Evolutionary conservation across 139 green algal species (phyloP), one percentile per base, ranked within the genome.

Genomic region (Micractinium sp.): DNA sequence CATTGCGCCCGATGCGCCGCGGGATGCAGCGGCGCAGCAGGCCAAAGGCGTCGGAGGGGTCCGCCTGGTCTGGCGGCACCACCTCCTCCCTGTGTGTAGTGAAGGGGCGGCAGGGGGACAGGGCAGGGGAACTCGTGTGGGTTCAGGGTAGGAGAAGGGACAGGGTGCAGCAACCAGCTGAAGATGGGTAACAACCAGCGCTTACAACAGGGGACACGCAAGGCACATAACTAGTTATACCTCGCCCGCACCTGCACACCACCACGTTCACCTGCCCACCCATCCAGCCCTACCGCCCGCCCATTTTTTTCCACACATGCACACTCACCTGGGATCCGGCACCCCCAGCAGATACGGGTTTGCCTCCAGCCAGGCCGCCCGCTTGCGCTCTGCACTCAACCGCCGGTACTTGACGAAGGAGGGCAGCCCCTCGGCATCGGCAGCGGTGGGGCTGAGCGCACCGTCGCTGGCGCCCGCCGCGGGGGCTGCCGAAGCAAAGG

Each of bases 321-420:
- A 16, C 69, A 25, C 83, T 31, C 60, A 91, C 89, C 88, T 85
- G 1, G 93, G 90, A 71, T 95, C 89, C 12, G 78, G 61, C 29
- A 36, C 41, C 36, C 92, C 91, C 77, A 60, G n/a, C 67, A 95
- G 41, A 91, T 93, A 95, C 0, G 94, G 94, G 19, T 88, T 88
- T 12, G 91, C 88, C 3, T 31, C 67, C 33, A 74, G 13, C 88
- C 86, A 93, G 22, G 88, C 66, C 33, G 35, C 73, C 5, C 47
- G 85, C 85, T 61, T 60, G 36, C 71, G 25, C 63, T 60, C 85
- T 27, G 75, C 74, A 20, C 74, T 83, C 41, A 82, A 41, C 71
- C 69, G 36, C 13, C n/a, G 47, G 60, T 79, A 82, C n/a, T 77
- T 77, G 39, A 82, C 33, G 47, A 74, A 82, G 4, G 85, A 82